Evolutionary conservation across 106 monocot genomes (phyloP), one percentile per base, ranked within the genome.

Genomic region (Apostasia shenzhenica): DNA sequence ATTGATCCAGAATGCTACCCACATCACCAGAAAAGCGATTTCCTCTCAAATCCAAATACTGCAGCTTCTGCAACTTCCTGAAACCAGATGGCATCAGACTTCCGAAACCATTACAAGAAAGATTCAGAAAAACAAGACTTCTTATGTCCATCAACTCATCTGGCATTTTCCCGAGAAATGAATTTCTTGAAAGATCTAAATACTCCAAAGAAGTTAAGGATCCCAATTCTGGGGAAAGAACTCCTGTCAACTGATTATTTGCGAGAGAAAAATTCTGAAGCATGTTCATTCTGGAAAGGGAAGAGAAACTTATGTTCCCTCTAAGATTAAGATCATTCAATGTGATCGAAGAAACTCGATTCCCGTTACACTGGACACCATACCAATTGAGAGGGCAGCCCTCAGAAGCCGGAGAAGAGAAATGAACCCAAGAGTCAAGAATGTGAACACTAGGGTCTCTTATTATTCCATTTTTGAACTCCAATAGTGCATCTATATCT

Each of bases 181-280:
- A 78, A 66, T 90, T 86, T 10, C 62, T 50, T 1, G 83, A 86
- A 5, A 90, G 71, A 78, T 90, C 83, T 6, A 90, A 66, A 68
- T 70, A 41, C 78, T 78, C 55, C 69, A 89, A 67, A 46, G 75
- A 70, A 46, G 48, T 58, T 5, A 83, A 6, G 41, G 78, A 67
- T 57, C 76, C 83, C 50, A 81, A 5, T 3, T 86, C 70, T 60
- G 73, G 72, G 11, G 78, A 63, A 4, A 90, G 54, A 68, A 66
- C 40, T 38, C 90, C 90, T 8, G 73, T 49, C 43, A 93, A 63
- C 1, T 61, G 67, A 71, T 93, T 93, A 64, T 81, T 79, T 0
- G 89, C 77, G 14, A 93, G 63, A 26, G 93, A 93, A 6, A 93
- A 42, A 61, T 93, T 93, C 14, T n/a, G 67, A 61, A 89, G 84